Evolutionary conservation across 2,329 filamentous ascomycete genomes (phyloP).

Genomic region (Alternaria consortialis): DNA sequence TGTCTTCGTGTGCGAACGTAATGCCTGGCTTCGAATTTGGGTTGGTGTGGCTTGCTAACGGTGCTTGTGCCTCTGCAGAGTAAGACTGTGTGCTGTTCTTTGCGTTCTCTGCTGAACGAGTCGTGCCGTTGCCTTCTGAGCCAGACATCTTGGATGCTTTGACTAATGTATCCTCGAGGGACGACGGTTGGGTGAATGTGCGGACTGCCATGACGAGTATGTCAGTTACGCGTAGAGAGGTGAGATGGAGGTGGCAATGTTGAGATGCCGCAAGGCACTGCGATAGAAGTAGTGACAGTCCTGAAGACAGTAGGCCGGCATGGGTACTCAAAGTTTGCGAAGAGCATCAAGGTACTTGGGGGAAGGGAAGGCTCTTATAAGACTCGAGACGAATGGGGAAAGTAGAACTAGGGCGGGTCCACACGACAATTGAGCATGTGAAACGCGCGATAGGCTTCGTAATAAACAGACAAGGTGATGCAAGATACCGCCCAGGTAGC

Average conservation of each 20-base stretch:
- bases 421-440: conserved; percentile 42
- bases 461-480: conserved; percentile 38
- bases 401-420: conserved; percentile 31
- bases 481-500: conserved; percentile 35
- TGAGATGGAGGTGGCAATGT: conserved; percentile 80
- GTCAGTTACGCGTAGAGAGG: conserved; percentile 73
- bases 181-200: conserved; percentile 75
- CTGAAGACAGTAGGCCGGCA: conserved; percentile 83
- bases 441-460: conserved; percentile 40
- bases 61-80: conserved; percentile 57
- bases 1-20: conserved; percentile 89
- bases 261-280: conserved; percentile 85
- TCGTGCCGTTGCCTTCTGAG: conserved; percentile 47
- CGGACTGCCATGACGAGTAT: conserved; percentile 71
- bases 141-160: conserved; percentile 48
- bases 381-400: conserved; percentile 46
- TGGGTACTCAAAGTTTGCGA: conserved; percentile 52
- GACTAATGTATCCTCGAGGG: conserved; percentile 75
- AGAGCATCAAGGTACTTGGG: conserved; percentile 24
- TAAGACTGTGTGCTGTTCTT: conserved; percentile 63
- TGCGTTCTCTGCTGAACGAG: conserved; percentile 59
- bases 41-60: conserved; percentile 60
- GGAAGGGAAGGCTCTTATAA: conserved; percentile 41
- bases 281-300: conserved; percentile 95
- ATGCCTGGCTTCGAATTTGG: conserved; percentile 72